Conservation (phyloP, 768 basidiomycete genomes). For the Boletus reticuloceps region DNA sequence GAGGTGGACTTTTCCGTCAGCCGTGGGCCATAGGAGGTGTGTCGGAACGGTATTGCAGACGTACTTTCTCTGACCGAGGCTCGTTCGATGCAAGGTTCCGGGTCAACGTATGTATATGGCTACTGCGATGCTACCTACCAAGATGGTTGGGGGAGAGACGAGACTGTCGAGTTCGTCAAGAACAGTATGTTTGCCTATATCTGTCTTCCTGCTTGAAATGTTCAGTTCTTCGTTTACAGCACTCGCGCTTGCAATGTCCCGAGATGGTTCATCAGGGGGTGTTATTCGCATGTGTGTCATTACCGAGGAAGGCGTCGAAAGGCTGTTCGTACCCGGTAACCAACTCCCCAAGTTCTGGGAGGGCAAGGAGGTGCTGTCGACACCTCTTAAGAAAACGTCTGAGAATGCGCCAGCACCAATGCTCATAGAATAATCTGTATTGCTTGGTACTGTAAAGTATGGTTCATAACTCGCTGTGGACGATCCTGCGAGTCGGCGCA, state of each 20-base stretch:
- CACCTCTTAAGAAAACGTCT: slow-evolving; percentile 19
- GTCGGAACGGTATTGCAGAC: slow-evolving; percentile 17
- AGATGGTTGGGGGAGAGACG: slow-evolving; percentile 87
- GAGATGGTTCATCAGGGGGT: slow-evolving; percentile 97
- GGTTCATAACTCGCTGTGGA: neutral
- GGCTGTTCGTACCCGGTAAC: slow-evolving; percentile 89
- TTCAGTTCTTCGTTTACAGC: slow-evolving; percentile 46
- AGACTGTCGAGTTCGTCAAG: slow-evolving; percentile 92
- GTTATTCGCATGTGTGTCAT: slow-evolving; percentile 98
- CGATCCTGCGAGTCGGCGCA: neutral
- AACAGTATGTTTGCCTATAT: slow-evolving; percentile 68
- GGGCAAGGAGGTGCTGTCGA: slow-evolving; percentile 67
- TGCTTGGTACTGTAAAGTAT: neutral
- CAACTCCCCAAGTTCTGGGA: slow-evolving; percentile 90
- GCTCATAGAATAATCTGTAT: slow-evolving; percentile 40
- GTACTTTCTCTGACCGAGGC: neutral
- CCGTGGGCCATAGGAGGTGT: slow-evolving; percentile 98
- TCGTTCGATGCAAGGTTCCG: slow-evolving; percentile 59
- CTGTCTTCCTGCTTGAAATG: neutral
- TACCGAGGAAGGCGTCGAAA: slow-evolving; percentile 87
- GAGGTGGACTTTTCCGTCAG: slow-evolving; percentile 94
- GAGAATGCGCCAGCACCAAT: slow-evolving; percentile 37
- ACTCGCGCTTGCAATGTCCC: slow-evolving; percentile 91
- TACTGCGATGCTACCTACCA: slow-evolving; percentile 98
- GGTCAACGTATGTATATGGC: slow-evolving; percentile 97